Conservation (phyloP, 2,329 filamentous ascomycete genomes). For the Emmonsiellopsis sp. region DNA sequence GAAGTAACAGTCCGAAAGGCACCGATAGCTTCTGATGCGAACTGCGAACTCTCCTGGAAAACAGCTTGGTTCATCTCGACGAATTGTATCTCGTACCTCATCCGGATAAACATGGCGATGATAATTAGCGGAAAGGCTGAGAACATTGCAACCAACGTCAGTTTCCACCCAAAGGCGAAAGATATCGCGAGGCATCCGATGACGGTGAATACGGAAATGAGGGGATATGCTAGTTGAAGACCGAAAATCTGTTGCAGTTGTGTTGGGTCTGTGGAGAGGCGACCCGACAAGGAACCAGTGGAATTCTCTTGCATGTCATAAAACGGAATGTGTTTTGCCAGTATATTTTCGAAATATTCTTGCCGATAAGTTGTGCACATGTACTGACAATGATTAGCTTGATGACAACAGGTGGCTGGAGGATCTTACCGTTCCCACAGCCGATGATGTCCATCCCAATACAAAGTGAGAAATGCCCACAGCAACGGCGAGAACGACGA, state of each 20-base stretch:
- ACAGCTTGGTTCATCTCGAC: constrained; percentile 59
- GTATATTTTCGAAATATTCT: constrained; percentile 37
- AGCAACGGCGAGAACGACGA: constrained; percentile 44
- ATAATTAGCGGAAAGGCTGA: constrained; percentile 46
- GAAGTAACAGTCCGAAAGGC: constrained; percentile 64
- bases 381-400: constrained; percentile 20
- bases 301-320: constrained; percentile 39
- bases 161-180: constrained; percentile 68
- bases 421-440: constrained; percentile 34
- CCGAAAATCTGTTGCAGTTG: constrained; percentile 43
- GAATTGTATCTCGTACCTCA: constrained; percentile 59
- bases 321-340: constrained; percentile 33
- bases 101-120: constrained; percentile 39
- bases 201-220: constrained; percentile 58
- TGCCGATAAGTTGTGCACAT: constrained; percentile 30
- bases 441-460: constrained; percentile 38
- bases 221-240: constrained; percentile 37
- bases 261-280: constrained; percentile 40
- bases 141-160: constrained; percentile 57
- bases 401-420: constrained; percentile 15
- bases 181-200: constrained; percentile 56
- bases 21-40: constrained; percentile 63
- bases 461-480: constrained; percentile 36
- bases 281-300: constrained; percentile 38
- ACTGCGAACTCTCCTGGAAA: constrained; percentile 63